Percentiles rank a stretch among this genome's conserved stretches.
Evolutionary conservation across 2,329 filamentous ascomycete species (phyloP).

Genomic region (Trichoderma atrobrunneum): DNA sequence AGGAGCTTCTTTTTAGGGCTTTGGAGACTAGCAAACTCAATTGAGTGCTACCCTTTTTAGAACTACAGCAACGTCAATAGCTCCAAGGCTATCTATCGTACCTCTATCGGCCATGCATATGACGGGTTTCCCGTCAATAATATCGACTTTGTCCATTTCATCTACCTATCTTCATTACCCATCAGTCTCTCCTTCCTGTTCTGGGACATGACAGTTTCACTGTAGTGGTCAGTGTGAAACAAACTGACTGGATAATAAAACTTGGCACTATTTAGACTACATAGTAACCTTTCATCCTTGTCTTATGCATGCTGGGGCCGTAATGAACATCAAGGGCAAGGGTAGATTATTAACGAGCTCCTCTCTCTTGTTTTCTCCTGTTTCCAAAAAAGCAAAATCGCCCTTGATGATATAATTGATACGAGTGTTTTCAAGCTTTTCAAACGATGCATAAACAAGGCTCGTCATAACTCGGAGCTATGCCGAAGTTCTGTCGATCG

Average conservation of each 20-base stretch:
- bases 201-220: not conserved
- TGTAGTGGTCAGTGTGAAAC: not conserved
- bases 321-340: not conserved
- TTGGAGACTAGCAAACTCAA: not conserved
- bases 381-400: not conserved
- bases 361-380: not conserved
- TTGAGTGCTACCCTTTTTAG: not conserved
- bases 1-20: not conserved
- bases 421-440: not conserved
- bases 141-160: not conserved
- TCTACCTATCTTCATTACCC: not conserved
- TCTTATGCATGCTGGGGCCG: not conserved
- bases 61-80: not conserved
- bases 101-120: not conserved
- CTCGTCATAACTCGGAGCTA: constrained; percentile 10
- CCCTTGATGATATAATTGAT: not conserved
- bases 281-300: not conserved
- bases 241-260: not conserved
- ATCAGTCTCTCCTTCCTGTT: not conserved
- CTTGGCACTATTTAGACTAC: not conserved
- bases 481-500: not conserved
- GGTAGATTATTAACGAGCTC: not conserved
- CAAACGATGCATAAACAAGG: not conserved
- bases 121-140: not conserved
- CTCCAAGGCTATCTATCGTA: not conserved